Evolutionary conservation across 495 filamentous ascomycete genomes (phyloP), one percentile per base, ranked within the genome.

Genomic region (Penicillium riverlandense): DNA sequence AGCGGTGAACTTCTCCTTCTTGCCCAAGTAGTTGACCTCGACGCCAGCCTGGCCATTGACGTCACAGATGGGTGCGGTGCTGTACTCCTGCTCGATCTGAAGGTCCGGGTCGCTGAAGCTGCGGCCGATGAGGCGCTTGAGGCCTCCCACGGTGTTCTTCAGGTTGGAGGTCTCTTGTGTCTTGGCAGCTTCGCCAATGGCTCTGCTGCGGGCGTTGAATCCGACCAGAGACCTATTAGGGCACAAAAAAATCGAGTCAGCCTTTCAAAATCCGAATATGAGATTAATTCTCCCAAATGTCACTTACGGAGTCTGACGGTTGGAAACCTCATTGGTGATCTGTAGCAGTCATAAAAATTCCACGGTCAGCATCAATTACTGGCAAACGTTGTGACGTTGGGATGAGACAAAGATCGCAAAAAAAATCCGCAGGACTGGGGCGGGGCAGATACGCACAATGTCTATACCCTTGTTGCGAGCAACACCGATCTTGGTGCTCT

Each of bases 251-350:
- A 56, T 71, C 49, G 66, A 61, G 50, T 67, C 42, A 66, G 57
- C 54, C 54, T 34, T 43, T 35, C 39, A 54, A 44, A 27, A 7
- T 43, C 33, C 13, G 4, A 22, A 22, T 22, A 4, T 22, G 22
- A 22, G 22, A 6, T 22, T 22, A 22, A 22, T 22, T 22, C 22
- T 34, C 10, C 32, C 32, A 12, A 12, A 12, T 11, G 33, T 31
- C 30, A 80, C 88, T 79, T 85, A 96, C 88, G 92, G 92, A 52
- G 92, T 99, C 41, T 88, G 85, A 70, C 92, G 85, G 76, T 99
- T 97, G 45, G 92, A 99, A 55, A 97, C 92, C 70, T 99, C 92
- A 74, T 98, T 98, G 70, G 90, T 86, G 63, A 98, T 96, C 88
- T 95, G 58, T 10, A 44, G 36, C n/a, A 42, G 37, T 40, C 35